Evolutionary conservation across 1,284 basidiomycete species (phyloP).

Genomic region (Boletellus deceptivus): DNA sequence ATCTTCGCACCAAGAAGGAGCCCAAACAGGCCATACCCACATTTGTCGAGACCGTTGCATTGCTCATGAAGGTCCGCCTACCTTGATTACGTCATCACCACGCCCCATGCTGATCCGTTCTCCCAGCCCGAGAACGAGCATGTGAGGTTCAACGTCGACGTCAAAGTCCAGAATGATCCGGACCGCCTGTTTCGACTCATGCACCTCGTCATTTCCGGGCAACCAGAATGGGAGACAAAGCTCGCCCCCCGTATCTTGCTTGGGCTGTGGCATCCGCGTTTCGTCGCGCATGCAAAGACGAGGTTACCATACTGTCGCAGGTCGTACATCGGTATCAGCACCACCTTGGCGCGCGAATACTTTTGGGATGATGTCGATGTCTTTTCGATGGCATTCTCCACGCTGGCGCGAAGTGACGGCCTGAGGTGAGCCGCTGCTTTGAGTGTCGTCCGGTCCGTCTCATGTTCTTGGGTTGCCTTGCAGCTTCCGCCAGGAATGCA

Average conservation of each 20-base stretch:
- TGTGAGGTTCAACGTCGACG: conserved; percentile 89
- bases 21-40: conserved; percentile 88
- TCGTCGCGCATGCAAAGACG: conserved; percentile 73
- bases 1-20: conserved; percentile 78
- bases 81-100: conserved; percentile 2
- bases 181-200: conserved; percentile 85
- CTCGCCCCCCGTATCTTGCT: conserved; percentile 91
- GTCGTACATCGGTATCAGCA: conserved; percentile 81
- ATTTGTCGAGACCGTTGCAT: conserved; percentile 76
- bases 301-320: conserved; percentile 82
- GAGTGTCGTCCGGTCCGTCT: neutral
- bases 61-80: conserved; percentile 71
- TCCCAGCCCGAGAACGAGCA: conserved; percentile 80
- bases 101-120: conserved; percentile 1
- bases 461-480: conserved; percentile 21
- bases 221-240: conserved; percentile 73
- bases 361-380: conserved; percentile 91
- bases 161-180: conserved; percentile 93
- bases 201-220: conserved; percentile 68
- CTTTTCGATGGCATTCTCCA: conserved; percentile 84
- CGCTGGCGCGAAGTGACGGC: conserved; percentile 74
- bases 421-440: conserved; percentile 47
- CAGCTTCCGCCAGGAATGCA: conserved; percentile 80
- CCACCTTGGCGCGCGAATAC: conserved; percentile 72
- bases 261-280: conserved; percentile 92